Percentiles rank a stretch among this genome's conserved stretches.
Evolutionary conservation across 2,329 filamentous ascomycete species (phyloP).

Genomic region (Neopestalotiopsis sp.): DNA sequence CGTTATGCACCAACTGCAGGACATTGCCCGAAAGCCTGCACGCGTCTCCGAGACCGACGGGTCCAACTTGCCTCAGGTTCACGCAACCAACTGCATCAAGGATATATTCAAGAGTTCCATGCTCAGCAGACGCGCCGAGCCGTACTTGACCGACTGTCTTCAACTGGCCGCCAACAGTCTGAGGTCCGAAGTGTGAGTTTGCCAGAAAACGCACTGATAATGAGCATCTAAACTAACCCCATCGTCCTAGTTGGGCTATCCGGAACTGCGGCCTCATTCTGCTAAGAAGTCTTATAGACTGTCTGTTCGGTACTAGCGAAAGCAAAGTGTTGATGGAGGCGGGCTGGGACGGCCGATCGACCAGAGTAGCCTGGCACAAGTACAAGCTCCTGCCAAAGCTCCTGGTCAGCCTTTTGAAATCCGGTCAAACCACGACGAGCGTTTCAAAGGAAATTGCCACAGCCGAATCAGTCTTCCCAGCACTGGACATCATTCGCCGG

Average conservation of each 20-base stretch:
- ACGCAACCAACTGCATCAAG: slow-evolving; percentile 92
- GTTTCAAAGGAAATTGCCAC: slow-evolving; percentile 42
- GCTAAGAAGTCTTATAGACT: slow-evolving; percentile 82
- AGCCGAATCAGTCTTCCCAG: slow-evolving; percentile 79
- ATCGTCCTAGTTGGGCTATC: slow-evolving; percentile 76
- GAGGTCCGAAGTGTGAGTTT: slow-evolving; percentile 72
- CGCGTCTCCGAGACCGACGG: slow-evolving; percentile 62
- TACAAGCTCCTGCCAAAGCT: slow-evolving; percentile 70
- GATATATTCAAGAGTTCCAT: slow-evolving; percentile 87
- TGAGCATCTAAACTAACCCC: slow-evolving; percentile 19
- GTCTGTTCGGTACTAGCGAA: slow-evolving; percentile 76
- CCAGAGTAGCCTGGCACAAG: slow-evolving; percentile 71
- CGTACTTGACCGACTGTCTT: slow-evolving; percentile 74
- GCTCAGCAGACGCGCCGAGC: slow-evolving; percentile 74
- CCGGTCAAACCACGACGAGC: slow-evolving; percentile 47
- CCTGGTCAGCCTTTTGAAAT: slow-evolving; percentile 65
- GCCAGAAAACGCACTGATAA: background rate
- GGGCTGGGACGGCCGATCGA: slow-evolving; percentile 67
- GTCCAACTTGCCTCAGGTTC: slow-evolving; percentile 83
- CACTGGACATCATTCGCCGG: slow-evolving; percentile 79
- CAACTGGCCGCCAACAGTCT: slow-evolving; percentile 81
- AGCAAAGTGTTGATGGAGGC: slow-evolving; percentile 66
- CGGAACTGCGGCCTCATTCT: slow-evolving; percentile 92
- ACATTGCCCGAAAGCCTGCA: slow-evolving; percentile 61
- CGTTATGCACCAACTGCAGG: slow-evolving; percentile 66